Evolutionary conservation across 352 stramenopile species (phyloP).

Genomic region (Globisporangium middletonii): DNA sequence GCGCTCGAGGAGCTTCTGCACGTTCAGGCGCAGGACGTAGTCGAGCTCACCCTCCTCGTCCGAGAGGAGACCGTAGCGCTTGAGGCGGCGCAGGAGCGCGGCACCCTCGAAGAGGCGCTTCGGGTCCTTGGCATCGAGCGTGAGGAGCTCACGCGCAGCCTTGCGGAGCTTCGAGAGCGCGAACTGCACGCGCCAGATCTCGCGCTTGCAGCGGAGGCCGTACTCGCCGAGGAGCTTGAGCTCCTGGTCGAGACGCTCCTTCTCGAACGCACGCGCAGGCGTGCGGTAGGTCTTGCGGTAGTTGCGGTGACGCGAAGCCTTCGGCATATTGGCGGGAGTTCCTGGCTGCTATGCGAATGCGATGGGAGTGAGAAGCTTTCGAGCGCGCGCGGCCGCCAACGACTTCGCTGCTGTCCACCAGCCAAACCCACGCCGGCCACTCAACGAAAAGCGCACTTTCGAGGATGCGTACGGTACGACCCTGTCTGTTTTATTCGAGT

Average conservation of each 20-base stretch:
- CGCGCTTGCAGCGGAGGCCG: constrained; percentile 98
- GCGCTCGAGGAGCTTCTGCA: constrained; percentile 98
- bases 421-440: constrained; percentile 8
- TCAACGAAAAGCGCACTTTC: constrained; percentile 2
- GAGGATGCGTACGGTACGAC: not conserved
- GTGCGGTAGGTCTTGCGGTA: constrained; percentile 99
- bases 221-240: constrained; percentile 99
- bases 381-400: not conserved
- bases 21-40: constrained; percentile 97
- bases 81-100: constrained; percentile 96
- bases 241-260: constrained; percentile 99
- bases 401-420: constrained; percentile 19
- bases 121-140: constrained; percentile 97
- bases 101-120: constrained; percentile 98
- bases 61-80: constrained; percentile 94
- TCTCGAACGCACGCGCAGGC: constrained; percentile 98
- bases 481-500: not conserved
- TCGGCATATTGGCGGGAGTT: constrained; percentile 76
- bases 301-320: constrained; percentile 84
- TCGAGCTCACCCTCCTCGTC: constrained; percentile 98
- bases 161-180: constrained; percentile 99
- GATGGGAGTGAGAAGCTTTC: constrained; percentile 43
- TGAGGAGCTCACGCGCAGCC: constrained; percentile 96
- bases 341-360: constrained; percentile 64
- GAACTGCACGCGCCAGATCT: constrained; percentile 99